Evolutionary conservation across 257 asterid genomes (phyloP), one percentile per base, ranked within the genome.

Genomic region (Gentiana dahurica): DNA sequence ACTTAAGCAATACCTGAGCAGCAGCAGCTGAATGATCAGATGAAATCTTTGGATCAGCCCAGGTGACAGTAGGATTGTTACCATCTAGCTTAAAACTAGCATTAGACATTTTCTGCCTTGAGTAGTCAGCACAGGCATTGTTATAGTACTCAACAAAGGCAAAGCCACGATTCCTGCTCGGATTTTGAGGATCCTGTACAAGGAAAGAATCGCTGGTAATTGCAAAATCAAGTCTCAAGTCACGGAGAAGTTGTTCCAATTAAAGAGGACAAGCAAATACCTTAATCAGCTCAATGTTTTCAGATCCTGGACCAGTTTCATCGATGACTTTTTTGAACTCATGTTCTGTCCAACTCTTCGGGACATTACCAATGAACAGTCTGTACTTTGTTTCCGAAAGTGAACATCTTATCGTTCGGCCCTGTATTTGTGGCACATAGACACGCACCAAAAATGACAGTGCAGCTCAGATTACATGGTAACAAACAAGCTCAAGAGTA

Each of bases 101-200:
- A 65, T 69, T 68, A 55, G 83, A 59, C 95, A 90, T 77, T 73
- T 78, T 75, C 71, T 75, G 89, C 80, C 88, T 73, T 34, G 96
- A 82, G 73, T 80, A 87, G 67, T 90, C 96, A 67, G 98, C 98
- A 77, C 98, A 90, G 10, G 94, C 98, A 75, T 87, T 84, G 78
- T 90, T 86, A 82, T 82, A 84, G 73, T 86, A 90, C 65, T 86
- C 96, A 62, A 90, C 93, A 70, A 90, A 90, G 61, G 96, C 94
- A 77, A 90, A 90, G 57, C 98, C 98, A 54, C 96, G 93, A 67
- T 87, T 90, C 49, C 89, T 88, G 53, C 82, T 65, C 6, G 95
- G 87, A 67, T 74, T 82, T 71, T 80, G 95, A 64, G 96, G 94
- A 70, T 90, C 98, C 98, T 90, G 82, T 56, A 75, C 59, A 59